Percentiles rank a stretch among this genome's conserved stretches.
Evolutionary conservation across 164 flowering plant genomes (phyloP).

Genomic region (Nymphaea thermarum): DNA sequence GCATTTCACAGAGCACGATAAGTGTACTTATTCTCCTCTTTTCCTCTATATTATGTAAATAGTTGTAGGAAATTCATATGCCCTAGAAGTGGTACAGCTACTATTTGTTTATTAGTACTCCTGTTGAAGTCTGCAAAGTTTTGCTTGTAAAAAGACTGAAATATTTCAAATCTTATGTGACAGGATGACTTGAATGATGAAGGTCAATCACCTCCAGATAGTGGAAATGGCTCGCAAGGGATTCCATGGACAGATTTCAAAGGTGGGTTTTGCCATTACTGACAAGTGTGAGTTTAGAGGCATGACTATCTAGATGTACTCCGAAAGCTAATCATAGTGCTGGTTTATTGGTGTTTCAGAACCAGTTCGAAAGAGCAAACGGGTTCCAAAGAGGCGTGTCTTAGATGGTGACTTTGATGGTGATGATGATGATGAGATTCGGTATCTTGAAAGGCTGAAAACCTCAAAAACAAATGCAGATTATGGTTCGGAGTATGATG

Average conservation of each 20-base stretch:
- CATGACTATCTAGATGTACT: constrained; percentile 25
- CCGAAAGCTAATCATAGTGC: constrained; percentile 8
- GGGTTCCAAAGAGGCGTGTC: constrained; percentile 62
- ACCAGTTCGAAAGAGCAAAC: constrained; percentile 75
- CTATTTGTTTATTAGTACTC: background rate
- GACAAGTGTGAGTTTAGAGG: constrained; percentile 19
- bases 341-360: constrained; percentile 11
- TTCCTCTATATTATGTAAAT: too few relatives aligned
- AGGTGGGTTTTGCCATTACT: constrained; percentile 21
- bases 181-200: constrained; percentile 44
- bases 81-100: background rate
- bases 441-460: constrained; percentile 72
- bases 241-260: constrained; percentile 73
- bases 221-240: constrained; percentile 46
- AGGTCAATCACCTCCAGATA: constrained; percentile 23
- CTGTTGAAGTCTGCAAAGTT: background rate
- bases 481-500: constrained; percentile 19
- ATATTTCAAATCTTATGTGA: background rate
- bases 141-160: background rate
- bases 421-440: constrained; percentile 74
- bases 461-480: constrained; percentile 20
- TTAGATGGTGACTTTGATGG: constrained; percentile 45
- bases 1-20: background rate
- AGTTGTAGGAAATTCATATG: background rate
- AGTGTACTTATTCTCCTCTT: too few relatives aligned